phyloP scores from a whole-genome alignment of 441 rosid genomes.

The Brassica hybrid region DNA sequence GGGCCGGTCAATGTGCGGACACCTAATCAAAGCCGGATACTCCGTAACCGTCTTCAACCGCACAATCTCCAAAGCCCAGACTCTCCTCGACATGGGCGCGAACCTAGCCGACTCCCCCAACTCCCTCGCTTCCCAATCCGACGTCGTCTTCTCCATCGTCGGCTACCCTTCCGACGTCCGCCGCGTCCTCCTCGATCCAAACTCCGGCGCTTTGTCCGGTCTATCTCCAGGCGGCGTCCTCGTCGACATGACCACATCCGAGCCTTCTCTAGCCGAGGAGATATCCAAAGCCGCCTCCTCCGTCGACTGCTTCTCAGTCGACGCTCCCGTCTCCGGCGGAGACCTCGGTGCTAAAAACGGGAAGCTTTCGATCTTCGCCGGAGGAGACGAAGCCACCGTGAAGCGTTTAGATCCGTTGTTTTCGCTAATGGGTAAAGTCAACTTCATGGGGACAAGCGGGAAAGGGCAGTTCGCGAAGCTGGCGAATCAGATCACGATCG shows the following conservation, averaged over 20 bases:
- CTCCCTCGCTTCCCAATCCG: conserved; percentile 71
- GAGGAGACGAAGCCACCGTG: conserved; percentile 65
- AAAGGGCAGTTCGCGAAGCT: conserved; percentile 87
- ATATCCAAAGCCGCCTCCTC: conserved; percentile 60
- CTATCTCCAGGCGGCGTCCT: conserved; percentile 78
- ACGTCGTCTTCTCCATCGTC: conserved; percentile 89
- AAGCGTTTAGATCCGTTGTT: conserved; percentile 64
- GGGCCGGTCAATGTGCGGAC: conserved; percentile 86
- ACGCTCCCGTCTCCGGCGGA: conserved; percentile 91
- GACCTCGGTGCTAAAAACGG: conserved; percentile 79
- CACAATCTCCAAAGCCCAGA: conserved; percentile 76
- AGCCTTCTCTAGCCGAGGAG: conserved; percentile 82
- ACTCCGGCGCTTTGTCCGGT: conserved; percentile 69
- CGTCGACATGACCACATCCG: conserved; percentile 94
- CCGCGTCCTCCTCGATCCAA: conserved; percentile 72
- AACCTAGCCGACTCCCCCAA: conserved; percentile 66
- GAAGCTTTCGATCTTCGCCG: conserved; percentile 75
- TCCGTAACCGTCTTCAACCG: conserved; percentile 83
- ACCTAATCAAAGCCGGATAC: conserved; percentile 80
- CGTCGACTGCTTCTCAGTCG: conserved; percentile 61
- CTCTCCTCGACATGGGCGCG: conserved; percentile 78
- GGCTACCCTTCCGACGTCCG: conserved; percentile 91
- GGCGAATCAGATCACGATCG: conserved; percentile 80
- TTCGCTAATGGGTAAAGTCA: conserved; percentile 70
- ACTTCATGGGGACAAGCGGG: conserved; percentile 80